Conservation (phyloP, 257 asterid species). For the Nicotiana benthamiana region DNA sequence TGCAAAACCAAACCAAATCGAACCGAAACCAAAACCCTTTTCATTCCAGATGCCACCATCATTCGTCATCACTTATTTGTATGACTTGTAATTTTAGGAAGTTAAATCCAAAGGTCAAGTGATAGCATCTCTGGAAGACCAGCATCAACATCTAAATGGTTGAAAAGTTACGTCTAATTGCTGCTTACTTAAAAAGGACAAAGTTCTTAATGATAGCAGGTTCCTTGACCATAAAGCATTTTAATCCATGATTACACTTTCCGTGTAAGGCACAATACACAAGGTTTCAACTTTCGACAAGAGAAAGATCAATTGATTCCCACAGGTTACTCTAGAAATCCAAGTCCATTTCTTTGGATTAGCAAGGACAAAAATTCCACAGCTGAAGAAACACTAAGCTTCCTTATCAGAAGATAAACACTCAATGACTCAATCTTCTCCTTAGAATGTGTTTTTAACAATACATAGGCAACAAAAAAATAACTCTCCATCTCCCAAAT, state of each 20-base stretch:
- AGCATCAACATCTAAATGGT: not conserved
- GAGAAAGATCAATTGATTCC: not conserved
- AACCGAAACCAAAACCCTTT: not conserved
- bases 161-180: not conserved
- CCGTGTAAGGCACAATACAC: not conserved
- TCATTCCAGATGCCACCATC: not conserved
- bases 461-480: not conserved
- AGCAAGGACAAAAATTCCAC: not conserved
- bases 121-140: not conserved
- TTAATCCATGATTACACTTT: not conserved
- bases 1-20: not conserved
- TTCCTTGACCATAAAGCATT: not conserved
- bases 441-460: not conserved
- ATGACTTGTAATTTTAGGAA: not conserved
- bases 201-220: not conserved
- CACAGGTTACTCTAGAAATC: not conserved
- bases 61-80: not conserved
- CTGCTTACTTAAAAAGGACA: not conserved
- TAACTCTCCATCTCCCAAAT: not conserved
- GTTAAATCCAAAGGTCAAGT: not conserved
- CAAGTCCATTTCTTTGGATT: not conserved
- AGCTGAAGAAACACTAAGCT: not conserved
- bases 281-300: not conserved
- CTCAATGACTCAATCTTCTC: not conserved
- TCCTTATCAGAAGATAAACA: not conserved